phyloP scores from a whole-genome alignment of 768 basidiomycete species.

The Atractiella rhizophila region DNA sequence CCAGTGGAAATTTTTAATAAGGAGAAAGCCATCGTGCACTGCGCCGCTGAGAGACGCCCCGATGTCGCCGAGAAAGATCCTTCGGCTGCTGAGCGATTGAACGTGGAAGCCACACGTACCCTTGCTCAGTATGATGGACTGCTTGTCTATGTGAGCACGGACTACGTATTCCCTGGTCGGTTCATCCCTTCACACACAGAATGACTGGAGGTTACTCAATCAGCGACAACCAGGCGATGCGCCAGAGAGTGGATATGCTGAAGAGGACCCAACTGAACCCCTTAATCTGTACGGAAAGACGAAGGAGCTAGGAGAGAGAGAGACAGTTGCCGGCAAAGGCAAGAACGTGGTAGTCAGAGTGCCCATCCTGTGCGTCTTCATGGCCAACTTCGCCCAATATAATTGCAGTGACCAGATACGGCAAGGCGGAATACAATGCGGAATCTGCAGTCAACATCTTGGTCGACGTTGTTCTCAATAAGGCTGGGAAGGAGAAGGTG shows the following conservation, averaged over 20 bases:
- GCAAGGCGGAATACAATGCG: constrained; percentile 53
- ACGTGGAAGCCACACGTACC: neutral
- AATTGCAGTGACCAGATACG: constrained; percentile 39
- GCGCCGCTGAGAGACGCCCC: constrained; percentile 77
- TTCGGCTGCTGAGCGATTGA: neutral
- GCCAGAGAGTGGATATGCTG: constrained; percentile 33
- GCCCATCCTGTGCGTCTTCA: constrained; percentile 47
- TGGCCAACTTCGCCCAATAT: neutral
- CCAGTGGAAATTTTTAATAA: constrained; percentile 20
- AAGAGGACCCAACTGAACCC: constrained; percentile 47
- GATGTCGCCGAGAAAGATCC: constrained; percentile 63
- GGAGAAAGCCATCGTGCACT: constrained; percentile 55
- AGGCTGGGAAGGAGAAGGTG: constrained; percentile 44
- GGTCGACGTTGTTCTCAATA: constrained; percentile 61
- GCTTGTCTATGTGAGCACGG: constrained; percentile 19
- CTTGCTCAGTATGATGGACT: neutral
- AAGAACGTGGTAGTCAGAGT: no score
- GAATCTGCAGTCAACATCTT: constrained; percentile 78
- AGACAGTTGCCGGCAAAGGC: constrained; percentile 36
- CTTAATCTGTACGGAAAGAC: constrained; percentile 64
- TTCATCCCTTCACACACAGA: no score
- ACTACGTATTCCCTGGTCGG: no score
- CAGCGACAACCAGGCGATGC: no score
- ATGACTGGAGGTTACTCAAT: no score
- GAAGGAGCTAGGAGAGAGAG: constrained; percentile 63